Base-by-base conservation (phyloP, 1,284 basidiomycete genomes). In the Hypsizygus ulmarius region DNA sequence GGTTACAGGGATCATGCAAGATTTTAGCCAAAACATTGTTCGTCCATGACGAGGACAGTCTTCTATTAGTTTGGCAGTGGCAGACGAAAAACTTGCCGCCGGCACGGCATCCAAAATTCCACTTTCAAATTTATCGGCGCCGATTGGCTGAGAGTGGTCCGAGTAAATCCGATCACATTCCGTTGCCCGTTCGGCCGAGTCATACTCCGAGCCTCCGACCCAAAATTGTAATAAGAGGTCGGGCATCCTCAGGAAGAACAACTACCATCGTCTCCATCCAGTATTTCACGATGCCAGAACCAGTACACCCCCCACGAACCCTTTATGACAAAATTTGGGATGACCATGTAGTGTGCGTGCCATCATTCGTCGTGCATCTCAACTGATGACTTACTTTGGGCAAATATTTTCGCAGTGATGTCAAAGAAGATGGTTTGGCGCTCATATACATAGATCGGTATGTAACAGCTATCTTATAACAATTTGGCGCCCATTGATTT, bases 271-370 rank as follows among this genome's bases (percentile, higher is more conserved):
- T 44, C 38, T 41, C 42, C 18, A 15, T 44, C 27, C 18, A 11
- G 28, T 25, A 39, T 42, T 19, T 25, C 47, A 57, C 47, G 48
- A 84, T 87, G 85, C 79, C 85, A 53, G 72, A 70, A 45, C 70
- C 78, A 30, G 63, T 79, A 16, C 59, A 71, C 49, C 65, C 73
- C 28, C 90, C 92, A 11, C 82, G 90, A 56, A 96, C 93, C 39
- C 75, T 96, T 32, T 95, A 96, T 71, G 93, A 96, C 72, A 96
- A 96, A 74, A 92, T 97, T 59, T 97, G 91, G 83, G 92, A 96
- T 59, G 92, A 96, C 67, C 93, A 97, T 71, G 81, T 95, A 62
- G 87, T 97, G 88, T 90, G 60, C 55, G 84, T 72, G 28, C 32
- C 36, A 43, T 55, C 41, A 36, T 37, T 42, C 35, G 45, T 21